phyloP scores from a whole-genome alignment of 768 basidiomycete species.

The Amylocystis lapponica region DNA sequence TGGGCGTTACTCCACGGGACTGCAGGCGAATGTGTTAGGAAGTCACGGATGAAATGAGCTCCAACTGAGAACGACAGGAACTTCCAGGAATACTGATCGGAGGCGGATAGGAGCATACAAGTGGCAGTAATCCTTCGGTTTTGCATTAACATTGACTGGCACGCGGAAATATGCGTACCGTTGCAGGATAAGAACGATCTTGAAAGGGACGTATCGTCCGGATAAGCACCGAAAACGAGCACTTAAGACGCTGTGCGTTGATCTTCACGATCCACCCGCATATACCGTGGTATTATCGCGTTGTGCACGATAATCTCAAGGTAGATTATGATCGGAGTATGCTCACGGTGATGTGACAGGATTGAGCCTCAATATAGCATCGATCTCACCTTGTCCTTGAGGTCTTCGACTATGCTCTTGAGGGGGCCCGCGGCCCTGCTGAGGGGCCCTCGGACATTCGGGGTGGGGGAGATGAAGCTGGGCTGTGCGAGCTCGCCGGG shows the following conservation, averaged over 20 bases:
- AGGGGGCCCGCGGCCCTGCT: slow-evolving; percentile 33
- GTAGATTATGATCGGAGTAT: neutral
- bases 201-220: too few relatives aligned
- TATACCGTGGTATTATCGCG: neutral
- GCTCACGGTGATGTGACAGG: neutral
- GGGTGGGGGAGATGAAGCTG: slow-evolving; percentile 10
- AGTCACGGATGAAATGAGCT: neutral
- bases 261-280: too few relatives aligned
- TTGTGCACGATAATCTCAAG: neutral
- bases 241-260: too few relatives aligned
- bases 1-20: slow-evolving; percentile 39
- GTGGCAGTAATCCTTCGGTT: too few relatives aligned
- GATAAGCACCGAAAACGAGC: too few relatives aligned
- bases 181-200: too few relatives aligned
- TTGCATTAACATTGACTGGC: too few relatives aligned
- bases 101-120: too few relatives aligned
- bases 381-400: slow-evolving; percentile 52
- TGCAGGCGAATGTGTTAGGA: neutral
- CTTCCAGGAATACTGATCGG: too few relatives aligned
- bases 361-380: neutral
- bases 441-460: slow-evolving; percentile 9
- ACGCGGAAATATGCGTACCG: too few relatives aligned
- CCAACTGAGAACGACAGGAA: too few relatives aligned
- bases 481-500: slow-evolving; percentile 14
- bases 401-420: slow-evolving; percentile 75